Evolutionary conservation across 495 filamentous ascomycete genomes (phyloP).

Genomic region (Penicillium silybi): DNA sequence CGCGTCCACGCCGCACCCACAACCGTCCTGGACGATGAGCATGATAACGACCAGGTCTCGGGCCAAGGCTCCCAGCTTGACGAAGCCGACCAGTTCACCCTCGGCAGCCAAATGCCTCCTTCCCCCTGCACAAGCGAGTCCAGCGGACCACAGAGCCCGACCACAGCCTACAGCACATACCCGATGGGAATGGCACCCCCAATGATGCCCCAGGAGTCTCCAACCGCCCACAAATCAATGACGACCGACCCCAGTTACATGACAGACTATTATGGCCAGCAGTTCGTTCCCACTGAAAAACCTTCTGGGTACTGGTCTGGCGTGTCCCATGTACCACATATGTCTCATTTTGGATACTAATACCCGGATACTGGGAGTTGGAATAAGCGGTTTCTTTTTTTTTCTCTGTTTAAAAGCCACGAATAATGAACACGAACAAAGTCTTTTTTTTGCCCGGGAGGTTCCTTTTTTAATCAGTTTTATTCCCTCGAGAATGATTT

Average conservation of each 20-base stretch:
- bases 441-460: no score
- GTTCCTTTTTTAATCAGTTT: no score
- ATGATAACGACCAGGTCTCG: not conserved
- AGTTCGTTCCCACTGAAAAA: constrained; percentile 14
- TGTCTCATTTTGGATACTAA: constrained; percentile 20
- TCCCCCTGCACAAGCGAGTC: constrained; percentile 23
- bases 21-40: not conserved
- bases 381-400: not conserved
- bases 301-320: constrained; percentile 15
- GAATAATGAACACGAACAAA: constrained; percentile 8
- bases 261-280: constrained; percentile 13
- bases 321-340: constrained; percentile 7
- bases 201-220: constrained; percentile 11
- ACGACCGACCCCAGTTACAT: constrained; percentile 7
- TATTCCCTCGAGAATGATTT: no score
- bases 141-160: constrained; percentile 23
- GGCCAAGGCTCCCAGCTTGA: not conserved
- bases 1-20: constrained; percentile 7
- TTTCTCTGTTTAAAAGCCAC: not conserved
- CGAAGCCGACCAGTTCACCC: not conserved
- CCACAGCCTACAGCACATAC: constrained; percentile 11
- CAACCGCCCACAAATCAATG: constrained; percentile 5
- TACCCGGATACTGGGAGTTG: not conserved
- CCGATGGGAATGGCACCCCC: constrained; percentile 4
- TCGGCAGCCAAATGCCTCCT: constrained; percentile 4